Conservation (phyloP, 768 basidiomycete species). For the Epithele typhae region DNA sequence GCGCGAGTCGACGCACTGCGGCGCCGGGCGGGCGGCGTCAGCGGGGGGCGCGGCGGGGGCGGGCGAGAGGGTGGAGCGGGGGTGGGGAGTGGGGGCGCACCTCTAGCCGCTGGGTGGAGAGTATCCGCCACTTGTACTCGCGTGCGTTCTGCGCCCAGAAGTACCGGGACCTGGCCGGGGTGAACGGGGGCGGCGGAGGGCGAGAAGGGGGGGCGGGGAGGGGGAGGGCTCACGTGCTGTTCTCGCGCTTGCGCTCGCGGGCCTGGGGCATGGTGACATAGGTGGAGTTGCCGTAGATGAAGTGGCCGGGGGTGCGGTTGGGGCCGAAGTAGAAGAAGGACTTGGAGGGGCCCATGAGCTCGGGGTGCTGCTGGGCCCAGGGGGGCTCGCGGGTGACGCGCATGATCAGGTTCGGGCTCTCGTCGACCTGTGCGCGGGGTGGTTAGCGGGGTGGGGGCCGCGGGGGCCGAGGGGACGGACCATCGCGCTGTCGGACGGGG, state of each 20-base stretch:
- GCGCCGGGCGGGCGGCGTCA: conserved; percentile 4
- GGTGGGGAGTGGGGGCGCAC: too few relatives aligned
- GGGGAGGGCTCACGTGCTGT: conserved; percentile 50
- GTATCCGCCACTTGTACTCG: conserved; percentile 72
- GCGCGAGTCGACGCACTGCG: conserved; percentile 62
- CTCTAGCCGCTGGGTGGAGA: conserved; percentile 61
- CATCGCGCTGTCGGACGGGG: conserved; percentile 14
- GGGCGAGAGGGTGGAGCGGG: too few relatives aligned
- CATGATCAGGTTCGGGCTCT: conserved; percentile 57
- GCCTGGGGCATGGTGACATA: conserved; percentile 54
- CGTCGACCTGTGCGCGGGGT: conserved; percentile 39
- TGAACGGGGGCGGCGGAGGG: not conserved
- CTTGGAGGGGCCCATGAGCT: conserved; percentile 76
- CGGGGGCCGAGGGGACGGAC: not conserved
- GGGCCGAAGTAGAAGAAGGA: conserved; percentile 78
- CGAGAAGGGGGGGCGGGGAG: not conserved
- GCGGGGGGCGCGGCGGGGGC: too few relatives aligned
- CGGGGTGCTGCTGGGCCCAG: conserved; percentile 66
- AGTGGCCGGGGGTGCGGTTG: conserved; percentile 50
- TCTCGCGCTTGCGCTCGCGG: conserved; percentile 52
- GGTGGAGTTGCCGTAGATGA: conserved; percentile 65
- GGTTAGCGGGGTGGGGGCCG: not conserved
- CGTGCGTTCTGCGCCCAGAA: conserved; percentile 67
- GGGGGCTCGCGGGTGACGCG: conserved; percentile 58
- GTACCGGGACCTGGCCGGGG: conserved; percentile 58